Evolutionary conservation across 192 early-diverging fungal genomes (phyloP).

Genomic region (Phycomyces nitens): DNA sequence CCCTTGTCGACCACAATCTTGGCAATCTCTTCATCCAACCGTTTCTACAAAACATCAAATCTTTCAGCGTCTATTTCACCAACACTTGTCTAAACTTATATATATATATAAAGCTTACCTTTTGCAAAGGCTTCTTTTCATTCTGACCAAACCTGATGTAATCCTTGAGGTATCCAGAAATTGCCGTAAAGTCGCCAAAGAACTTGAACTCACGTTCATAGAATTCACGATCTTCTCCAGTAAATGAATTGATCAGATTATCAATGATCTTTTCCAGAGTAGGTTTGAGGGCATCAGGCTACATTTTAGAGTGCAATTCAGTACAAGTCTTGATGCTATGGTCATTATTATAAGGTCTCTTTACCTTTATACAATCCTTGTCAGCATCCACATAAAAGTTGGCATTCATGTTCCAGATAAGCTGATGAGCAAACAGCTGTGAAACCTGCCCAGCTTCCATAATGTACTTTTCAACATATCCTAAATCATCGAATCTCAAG

Average conservation of each 20-base stretch:
- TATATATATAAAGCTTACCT: constrained; percentile 41
- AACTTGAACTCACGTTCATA: constrained; percentile 97
- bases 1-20: constrained; percentile 94
- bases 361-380: constrained; percentile 36
- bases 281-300: constrained; percentile 87
- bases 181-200: constrained; percentile 93
- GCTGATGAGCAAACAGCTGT: constrained; percentile 98
- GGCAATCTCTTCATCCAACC: constrained; percentile 97
- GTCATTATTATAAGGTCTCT: background rate
- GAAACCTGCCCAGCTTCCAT: constrained; percentile 89
- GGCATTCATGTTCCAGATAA: constrained; percentile 99
- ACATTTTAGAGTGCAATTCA: background rate
- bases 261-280: constrained; percentile 83
- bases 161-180: constrained; percentile 96
- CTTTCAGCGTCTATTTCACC: background rate
- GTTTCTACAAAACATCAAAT: constrained; percentile 47
- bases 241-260: constrained; percentile 74
- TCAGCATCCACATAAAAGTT: constrained; percentile 83
- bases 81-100: background rate
- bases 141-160: constrained; percentile 83
- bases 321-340: background rate
- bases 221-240: constrained; percentile 84
- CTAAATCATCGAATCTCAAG: constrained; percentile 79
- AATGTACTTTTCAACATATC: constrained; percentile 95
- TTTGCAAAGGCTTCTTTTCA: constrained; percentile 76